These are phyloP conservation scores for Hanseniaspora meyeri DNA, from an alignment of 805 yeast species.

Conservation along the genomic window DNA sequence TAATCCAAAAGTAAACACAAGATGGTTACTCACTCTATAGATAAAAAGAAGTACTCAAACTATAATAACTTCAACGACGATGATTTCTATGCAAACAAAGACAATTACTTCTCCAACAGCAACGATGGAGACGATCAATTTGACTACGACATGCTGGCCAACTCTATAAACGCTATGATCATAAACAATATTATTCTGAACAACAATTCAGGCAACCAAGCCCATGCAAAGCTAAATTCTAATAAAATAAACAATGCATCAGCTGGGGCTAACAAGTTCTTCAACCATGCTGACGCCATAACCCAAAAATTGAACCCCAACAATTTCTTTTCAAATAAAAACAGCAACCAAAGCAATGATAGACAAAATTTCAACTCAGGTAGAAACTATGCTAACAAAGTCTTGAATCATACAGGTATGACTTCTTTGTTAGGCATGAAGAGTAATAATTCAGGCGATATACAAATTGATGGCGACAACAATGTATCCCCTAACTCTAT, in stretches of 20 bases:
- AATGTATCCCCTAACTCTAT: background rate
- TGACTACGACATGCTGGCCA: constrained; percentile 12
- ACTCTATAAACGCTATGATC: constrained; percentile 9
- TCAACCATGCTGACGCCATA: background rate
- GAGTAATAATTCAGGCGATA: background rate
- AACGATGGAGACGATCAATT: constrained; percentile 8
- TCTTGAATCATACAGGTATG: constrained; percentile 1
- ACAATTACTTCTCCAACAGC: constrained; percentile 5
- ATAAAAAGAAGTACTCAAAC: background rate
- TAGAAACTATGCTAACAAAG: background rate
- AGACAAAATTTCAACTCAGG: background rate
- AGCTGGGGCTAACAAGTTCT: background rate
- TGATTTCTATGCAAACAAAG: constrained; percentile 11
- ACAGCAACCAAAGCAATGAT: background rate
- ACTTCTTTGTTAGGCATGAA: background rate
- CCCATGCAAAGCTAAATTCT: background rate
- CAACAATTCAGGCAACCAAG: background rate
- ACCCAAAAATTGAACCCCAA: background rate
- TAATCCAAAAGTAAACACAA: no score
- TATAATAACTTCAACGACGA: background rate
- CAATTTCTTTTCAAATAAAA: background rate
- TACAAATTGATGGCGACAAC: background rate
- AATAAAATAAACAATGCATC: background rate
- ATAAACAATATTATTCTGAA: constrained; percentile 5
- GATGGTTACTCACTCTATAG: background rate